Percentiles rank a stretch among this genome's conserved stretches.
Conservation (phyloP, 352 stramenopile genomes). For the Phytophthora hybrid region DNA sequence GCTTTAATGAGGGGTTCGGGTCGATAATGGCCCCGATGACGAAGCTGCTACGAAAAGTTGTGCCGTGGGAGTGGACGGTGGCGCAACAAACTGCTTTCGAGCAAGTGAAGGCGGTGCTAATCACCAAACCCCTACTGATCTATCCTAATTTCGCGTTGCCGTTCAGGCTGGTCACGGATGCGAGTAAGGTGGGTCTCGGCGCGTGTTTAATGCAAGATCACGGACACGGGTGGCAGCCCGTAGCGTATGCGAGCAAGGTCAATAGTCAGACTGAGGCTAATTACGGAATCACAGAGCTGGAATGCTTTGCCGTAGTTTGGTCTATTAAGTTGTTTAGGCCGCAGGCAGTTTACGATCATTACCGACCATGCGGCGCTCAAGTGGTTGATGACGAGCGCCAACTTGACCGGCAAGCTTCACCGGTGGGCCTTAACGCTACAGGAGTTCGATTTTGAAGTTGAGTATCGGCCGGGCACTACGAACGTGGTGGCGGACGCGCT, state of each 20-base stretch:
- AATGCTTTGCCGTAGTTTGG: no score
- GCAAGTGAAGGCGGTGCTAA: not conserved
- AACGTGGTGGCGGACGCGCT: slow-evolving; percentile 31
- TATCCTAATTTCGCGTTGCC: slow-evolving; percentile 2
- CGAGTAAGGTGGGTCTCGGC: not conserved
- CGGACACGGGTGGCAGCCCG: not conserved
- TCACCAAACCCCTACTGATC: not conserved
- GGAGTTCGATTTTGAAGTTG: slow-evolving; percentile 29
- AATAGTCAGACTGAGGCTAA: no score
- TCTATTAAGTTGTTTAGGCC: no score
- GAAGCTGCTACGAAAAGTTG: not conserved
- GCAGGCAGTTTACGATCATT: no score
- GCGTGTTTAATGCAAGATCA: slow-evolving; percentile 1
- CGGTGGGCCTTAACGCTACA: slow-evolving; percentile 31
- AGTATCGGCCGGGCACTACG: slow-evolving; percentile 7
- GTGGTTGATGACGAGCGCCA: slow-evolving; percentile 1
- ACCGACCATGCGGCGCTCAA: not conserved
- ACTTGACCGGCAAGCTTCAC: slow-evolving; percentile 11
- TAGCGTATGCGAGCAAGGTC: slow-evolving; percentile 3
- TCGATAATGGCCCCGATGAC: not conserved
- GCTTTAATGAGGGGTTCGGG: not conserved
- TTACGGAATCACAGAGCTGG: no score
- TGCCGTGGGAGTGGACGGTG: not conserved
- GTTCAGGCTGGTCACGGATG: not conserved
- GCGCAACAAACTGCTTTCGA: not conserved